A percentile compares a stretch with the other conserved stretches of the same genome.
Evolutionary conservation across 805 yeast species (phyloP).

Genomic region (Cyberlindnera mycetangii): DNA sequence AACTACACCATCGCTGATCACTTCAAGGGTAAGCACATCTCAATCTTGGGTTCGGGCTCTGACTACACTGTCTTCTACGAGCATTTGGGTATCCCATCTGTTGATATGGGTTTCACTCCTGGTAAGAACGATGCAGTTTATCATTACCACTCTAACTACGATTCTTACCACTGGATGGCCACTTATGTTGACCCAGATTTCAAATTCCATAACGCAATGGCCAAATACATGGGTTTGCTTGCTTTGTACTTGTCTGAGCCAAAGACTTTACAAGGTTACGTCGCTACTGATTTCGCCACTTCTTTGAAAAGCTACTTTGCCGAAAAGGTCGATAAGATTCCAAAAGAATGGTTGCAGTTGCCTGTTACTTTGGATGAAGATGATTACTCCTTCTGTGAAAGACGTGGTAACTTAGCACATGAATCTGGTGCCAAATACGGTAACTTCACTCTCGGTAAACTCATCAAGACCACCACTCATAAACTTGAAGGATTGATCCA

Average conservation of each 20-base stretch:
- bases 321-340: slow-evolving; percentile 35
- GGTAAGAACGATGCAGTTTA: slow-evolving; percentile 54
- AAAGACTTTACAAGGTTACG: slow-evolving; percentile 41
- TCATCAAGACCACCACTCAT: slow-evolving; percentile 29
- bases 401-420: slow-evolving; percentile 7
- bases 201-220: slow-evolving; percentile 52
- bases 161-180: slow-evolving; percentile 70
- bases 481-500: slow-evolving; percentile 27
- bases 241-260: slow-evolving; percentile 47
- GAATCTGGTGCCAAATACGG: slow-evolving; percentile 7
- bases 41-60: slow-evolving; percentile 64
- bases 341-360: slow-evolving; percentile 36
- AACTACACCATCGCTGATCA: slow-evolving; percentile 28
- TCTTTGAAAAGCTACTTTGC: slow-evolving; percentile 37
- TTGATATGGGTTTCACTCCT: slow-evolving; percentile 54
- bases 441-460: slow-evolving; percentile 24
- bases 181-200: slow-evolving; percentile 61
- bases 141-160: slow-evolving; percentile 76
- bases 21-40: slow-evolving; percentile 33
- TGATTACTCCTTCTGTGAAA: slow-evolving; percentile 11
- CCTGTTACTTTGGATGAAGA: slow-evolving; percentile 15
- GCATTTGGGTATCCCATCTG: slow-evolving; percentile 56
- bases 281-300: slow-evolving; percentile 36
- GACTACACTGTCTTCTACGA: slow-evolving; percentile 64
- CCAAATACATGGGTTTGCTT: slow-evolving; percentile 50